Percentiles rank a stretch among this genome's conserved stretches.
Evolutionary conservation across 495 filamentous ascomycete genomes (phyloP).

Genomic region (Xylaria nigripes): DNA sequence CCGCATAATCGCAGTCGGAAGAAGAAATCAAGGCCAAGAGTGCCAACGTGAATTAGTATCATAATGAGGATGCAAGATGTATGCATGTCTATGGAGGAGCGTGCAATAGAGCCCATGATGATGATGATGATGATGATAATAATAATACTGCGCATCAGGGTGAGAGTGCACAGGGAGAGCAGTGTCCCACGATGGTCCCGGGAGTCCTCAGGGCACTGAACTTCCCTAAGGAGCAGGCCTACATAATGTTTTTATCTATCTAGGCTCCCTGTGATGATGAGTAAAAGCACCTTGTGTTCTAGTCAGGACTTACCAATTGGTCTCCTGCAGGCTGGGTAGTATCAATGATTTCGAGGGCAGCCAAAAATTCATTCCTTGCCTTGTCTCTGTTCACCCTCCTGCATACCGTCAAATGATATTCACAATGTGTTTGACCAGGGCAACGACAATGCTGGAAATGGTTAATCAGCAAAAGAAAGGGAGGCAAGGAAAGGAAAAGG

Average conservation of each 20-base stretch:
- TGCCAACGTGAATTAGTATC: not conserved
- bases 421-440: too few relatives aligned
- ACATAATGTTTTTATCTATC: too few relatives aligned
- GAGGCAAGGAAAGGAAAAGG: too few relatives aligned
- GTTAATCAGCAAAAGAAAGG: too few relatives aligned
- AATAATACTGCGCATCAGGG: not conserved
- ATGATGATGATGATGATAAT: too few relatives aligned
- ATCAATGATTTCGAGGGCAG: too few relatives aligned
- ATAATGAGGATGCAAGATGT: constrained; percentile 1
- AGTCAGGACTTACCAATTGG: not conserved
- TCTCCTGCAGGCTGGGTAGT: too few relatives aligned
- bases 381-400: too few relatives aligned
- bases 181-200: not conserved
- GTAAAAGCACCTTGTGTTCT: not conserved
- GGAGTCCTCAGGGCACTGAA: not conserved
- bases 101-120: not conserved
- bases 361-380: too few relatives aligned
- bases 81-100: not conserved
- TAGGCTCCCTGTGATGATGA: not conserved
- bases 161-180: not conserved
- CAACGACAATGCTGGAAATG: too few relatives aligned
- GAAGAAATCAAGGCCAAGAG: constrained; percentile 3
- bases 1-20: constrained; percentile 4
- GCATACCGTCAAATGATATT: too few relatives aligned
- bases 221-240: not conserved